A percentile compares a stretch with the other conserved stretches of the same genome.
These are phyloP conservation scores for Trichoderma sp. DNA, from an alignment of 2,329 filamentous ascomycete species.

Conservation along the genomic window DNA sequence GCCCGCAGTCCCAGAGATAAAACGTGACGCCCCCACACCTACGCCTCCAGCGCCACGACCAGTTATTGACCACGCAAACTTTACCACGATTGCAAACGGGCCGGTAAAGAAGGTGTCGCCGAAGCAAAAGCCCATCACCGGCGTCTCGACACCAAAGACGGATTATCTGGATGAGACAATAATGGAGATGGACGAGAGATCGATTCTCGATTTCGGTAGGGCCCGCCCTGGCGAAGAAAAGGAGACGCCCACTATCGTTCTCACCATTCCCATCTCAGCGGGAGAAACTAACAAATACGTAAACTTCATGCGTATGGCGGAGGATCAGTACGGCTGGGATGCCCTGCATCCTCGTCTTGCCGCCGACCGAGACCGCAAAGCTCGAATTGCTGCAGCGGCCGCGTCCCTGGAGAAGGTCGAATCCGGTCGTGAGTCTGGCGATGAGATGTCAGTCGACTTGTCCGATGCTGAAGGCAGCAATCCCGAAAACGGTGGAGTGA, in stretches of 20 bases:
- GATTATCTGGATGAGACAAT: conserved; percentile 50
- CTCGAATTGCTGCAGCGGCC: conserved; percentile 85
- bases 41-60: conserved; percentile 31
- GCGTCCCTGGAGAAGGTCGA: conserved; percentile 78
- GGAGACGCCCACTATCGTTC: conserved; percentile 73
- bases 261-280: conserved; percentile 73
- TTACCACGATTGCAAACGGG: conserved; percentile 44
- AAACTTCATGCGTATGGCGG: conserved; percentile 92
- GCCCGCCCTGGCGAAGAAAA: conserved; percentile 60
- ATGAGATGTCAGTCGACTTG: conserved; percentile 82
- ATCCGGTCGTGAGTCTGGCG: conserved; percentile 67
- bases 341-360: conserved; percentile 89
- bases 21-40: conserved; percentile 40
- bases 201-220: conserved; percentile 63
- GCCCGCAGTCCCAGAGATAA: conserved; percentile 36
- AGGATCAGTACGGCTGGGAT: conserved; percentile 92
- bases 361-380: conserved; percentile 82
- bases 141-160: conserved; percentile 50
- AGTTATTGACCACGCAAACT: conserved; percentile 42
- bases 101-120: conserved; percentile 50
- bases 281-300: conserved; percentile 87
- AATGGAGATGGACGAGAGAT: conserved; percentile 49
- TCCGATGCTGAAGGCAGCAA: conserved; percentile 80
- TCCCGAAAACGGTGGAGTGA: conserved; percentile 72
- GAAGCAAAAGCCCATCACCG: conserved; percentile 47